Evolutionary conservation across 495 filamentous ascomycete genomes (phyloP).

Genomic region (Cercophora sp.): DNA sequence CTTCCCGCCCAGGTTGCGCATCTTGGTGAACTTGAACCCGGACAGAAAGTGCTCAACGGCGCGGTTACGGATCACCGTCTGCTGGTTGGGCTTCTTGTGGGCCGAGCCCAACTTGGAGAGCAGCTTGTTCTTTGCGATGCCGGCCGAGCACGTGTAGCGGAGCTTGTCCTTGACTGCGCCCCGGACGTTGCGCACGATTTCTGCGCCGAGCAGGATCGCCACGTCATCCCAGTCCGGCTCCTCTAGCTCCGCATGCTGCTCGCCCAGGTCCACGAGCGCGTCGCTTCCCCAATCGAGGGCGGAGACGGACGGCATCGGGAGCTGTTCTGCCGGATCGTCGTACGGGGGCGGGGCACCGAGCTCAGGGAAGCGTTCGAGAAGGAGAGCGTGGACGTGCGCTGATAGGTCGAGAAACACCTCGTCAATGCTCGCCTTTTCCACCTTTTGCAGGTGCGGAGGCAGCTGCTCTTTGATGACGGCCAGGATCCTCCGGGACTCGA

Average conservation of each 20-base stretch:
- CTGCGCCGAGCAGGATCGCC: constrained; percentile 76
- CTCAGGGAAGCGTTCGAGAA: constrained; percentile 77
- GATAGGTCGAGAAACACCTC: constrained; percentile 93
- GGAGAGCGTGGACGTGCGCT: constrained; percentile 67
- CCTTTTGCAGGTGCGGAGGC: constrained; percentile 55
- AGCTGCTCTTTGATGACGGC: constrained; percentile 74
- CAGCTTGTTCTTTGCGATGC: constrained; percentile 89
- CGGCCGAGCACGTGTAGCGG: constrained; percentile 86
- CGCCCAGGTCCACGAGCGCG: constrained; percentile 70
- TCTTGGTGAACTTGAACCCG: constrained; percentile 91
- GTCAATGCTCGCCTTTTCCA: constrained; percentile 88
- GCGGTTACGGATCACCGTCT: constrained; percentile 83
- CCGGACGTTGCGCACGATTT: constrained; percentile 79
- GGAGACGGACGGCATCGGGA: constrained; percentile 71
- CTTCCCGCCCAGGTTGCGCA: constrained; percentile 94
- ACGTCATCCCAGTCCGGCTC: constrained; percentile 97
- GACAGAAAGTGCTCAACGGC: constrained; percentile 77
- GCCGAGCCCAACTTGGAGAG: constrained; percentile 88
- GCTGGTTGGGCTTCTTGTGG: constrained; percentile 87
- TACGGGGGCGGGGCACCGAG: constrained; percentile 58
- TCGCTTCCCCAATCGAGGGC: constrained; percentile 79
- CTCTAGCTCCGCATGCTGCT: constrained; percentile 67
- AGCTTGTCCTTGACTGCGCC: constrained; percentile 46
- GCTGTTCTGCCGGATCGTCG: constrained; percentile 64
- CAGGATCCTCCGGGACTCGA: constrained; percentile 79